These are phyloP conservation scores for Ganoderma sinense DNA, from an alignment of 1,284 basidiomycete species.

Conservation along the genomic window DNA sequence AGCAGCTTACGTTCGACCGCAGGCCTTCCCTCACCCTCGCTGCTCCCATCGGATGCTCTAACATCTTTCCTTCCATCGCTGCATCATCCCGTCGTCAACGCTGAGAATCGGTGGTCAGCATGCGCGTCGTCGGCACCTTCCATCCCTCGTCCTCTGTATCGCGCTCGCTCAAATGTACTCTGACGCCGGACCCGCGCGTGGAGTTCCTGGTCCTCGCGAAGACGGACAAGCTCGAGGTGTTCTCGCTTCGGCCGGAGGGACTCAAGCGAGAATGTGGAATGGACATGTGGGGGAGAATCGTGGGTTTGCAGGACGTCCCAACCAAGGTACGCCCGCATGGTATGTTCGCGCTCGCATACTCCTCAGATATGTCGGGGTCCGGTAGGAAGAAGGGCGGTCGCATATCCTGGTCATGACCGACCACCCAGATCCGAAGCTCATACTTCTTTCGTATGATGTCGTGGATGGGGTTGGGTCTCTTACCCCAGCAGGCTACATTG, in stretches of 20 bases:
- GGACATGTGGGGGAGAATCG: conserved; percentile 72
- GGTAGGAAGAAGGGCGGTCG: conserved; percentile 52
- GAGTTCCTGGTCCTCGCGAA: conserved; percentile 76
- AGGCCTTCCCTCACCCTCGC: neutral
- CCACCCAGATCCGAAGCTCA: conserved; percentile 74
- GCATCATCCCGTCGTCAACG: neutral
- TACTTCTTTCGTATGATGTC: conserved; percentile 62
- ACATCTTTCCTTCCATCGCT: neutral
- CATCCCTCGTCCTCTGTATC: conserved; percentile 70
- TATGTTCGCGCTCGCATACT: neutral
- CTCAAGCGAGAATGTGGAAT: conserved; percentile 61
- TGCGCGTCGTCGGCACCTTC: conserved; percentile 78
- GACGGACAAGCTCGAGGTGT: conserved; percentile 68
- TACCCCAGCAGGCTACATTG: conserved; percentile 48
- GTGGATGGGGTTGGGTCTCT: conserved; percentile 47
- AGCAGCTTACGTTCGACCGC: neutral
- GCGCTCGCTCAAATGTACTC: conserved; percentile 65
- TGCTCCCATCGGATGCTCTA: neutral
- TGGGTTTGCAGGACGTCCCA: conserved; percentile 60
- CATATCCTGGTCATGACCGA: conserved; percentile 71
- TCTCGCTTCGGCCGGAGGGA: conserved; percentile 64
- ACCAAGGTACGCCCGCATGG: conserved; percentile 50
- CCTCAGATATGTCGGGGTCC: conserved; percentile 14
- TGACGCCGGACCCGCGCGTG: conserved; percentile 46
- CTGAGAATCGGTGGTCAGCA: conserved; percentile 34